These are phyloP conservation scores for Tolypocladium pustulatum DNA, from an alignment of 2,329 filamentous ascomycete species.

Conservation along the genomic window DNA sequence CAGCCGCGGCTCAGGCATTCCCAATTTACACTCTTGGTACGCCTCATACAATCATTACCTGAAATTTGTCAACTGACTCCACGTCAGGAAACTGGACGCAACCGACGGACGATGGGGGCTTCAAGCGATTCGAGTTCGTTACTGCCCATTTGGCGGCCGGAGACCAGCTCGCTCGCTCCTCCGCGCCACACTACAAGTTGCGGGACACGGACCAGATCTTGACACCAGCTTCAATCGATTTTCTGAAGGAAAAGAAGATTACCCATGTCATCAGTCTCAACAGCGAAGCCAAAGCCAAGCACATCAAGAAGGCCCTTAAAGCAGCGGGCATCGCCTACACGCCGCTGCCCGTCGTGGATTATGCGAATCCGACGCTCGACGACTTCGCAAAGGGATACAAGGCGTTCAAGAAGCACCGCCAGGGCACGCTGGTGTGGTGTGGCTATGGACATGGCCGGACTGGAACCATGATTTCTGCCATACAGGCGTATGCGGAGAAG, in stretches of 20 bases:
- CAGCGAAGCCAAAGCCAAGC: neutral
- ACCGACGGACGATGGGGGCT: neutral
- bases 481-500: conserved; percentile 2
- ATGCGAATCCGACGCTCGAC: neutral
- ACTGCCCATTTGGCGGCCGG: neutral
- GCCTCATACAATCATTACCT: too few relatives aligned
- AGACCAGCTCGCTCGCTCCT: conserved; percentile 2
- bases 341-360: neutral
- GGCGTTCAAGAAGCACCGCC: neutral
- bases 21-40: neutral
- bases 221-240: neutral
- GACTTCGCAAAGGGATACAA: neutral
- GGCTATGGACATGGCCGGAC: conserved; percentile 6
- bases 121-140: neutral
- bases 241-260: neutral
- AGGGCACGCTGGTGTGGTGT: conserved; percentile 5
- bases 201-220: neutral
- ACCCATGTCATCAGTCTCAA: conserved; percentile 2
- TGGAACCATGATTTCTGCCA: conserved; percentile 1
- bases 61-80: neutral
- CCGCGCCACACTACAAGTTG: neutral
- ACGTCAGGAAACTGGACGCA: neutral
- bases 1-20: neutral
- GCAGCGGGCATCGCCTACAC: conserved; percentile 1
- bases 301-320: neutral